These are phyloP conservation scores for Cinnamomum micranthum DNA, from an alignment of 164 flowering plant species.

Conservation along the genomic window DNA sequence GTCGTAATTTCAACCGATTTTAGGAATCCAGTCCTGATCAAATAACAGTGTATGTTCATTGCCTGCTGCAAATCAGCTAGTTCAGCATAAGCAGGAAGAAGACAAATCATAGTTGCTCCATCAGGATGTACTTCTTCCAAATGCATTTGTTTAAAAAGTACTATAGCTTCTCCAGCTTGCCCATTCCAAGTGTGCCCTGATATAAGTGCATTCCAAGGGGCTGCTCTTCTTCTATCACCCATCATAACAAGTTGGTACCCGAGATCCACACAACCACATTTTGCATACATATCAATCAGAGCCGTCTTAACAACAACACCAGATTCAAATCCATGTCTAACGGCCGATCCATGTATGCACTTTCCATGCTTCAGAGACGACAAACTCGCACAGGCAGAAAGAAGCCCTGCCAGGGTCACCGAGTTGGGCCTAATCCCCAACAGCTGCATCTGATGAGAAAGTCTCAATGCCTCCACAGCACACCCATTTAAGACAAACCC, in stretches of 20 bases:
- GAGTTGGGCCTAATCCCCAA: constrained; percentile 58
- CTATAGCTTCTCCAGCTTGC: constrained; percentile 44
- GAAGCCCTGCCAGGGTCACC: constrained; percentile 54
- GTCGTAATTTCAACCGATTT: constrained; percentile 40
- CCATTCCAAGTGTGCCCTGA: constrained; percentile 52
- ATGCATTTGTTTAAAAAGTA: constrained; percentile 58
- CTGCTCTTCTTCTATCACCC: constrained; percentile 41
- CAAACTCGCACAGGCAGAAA: constrained; percentile 50
- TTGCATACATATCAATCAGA: constrained; percentile 70
- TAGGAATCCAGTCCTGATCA: constrained; percentile 45
- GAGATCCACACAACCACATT: constrained; percentile 34
- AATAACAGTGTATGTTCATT: constrained; percentile 49
- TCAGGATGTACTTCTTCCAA: constrained; percentile 36
- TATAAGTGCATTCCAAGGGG: constrained; percentile 71
- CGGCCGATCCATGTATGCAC: constrained; percentile 60
- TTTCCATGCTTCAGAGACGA: constrained; percentile 36
- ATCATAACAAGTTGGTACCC: constrained; percentile 46
- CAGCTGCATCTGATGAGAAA: constrained; percentile 44
- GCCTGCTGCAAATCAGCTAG: constrained; percentile 59
- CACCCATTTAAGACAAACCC: constrained; percentile 49
- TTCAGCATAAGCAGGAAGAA: constrained; percentile 67
- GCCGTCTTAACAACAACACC: constrained; percentile 65
- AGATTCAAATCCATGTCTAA: constrained; percentile 36
- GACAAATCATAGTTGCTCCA: constrained; percentile 49
- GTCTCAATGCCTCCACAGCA: constrained; percentile 34